Evolutionary conservation across 805 yeast species (phyloP), one percentile per base, ranked within the genome.

Genomic region (Maudiozyma barnettii): DNA sequence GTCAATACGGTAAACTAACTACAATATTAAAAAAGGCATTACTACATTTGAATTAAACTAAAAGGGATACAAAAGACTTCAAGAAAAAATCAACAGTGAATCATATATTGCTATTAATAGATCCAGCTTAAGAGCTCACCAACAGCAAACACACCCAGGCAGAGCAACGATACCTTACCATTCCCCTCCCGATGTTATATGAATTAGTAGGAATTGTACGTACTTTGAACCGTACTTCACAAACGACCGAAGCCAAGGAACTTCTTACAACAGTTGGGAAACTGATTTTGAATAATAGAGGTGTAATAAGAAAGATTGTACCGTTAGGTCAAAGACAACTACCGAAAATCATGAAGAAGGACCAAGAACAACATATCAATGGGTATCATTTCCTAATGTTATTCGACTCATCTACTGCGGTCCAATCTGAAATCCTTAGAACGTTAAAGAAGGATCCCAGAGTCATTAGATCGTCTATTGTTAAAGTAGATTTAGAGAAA

Each of bases 171-270:
- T n/a, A n/a, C n/a, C n/a, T 5, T 13, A 37, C 22, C 6, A 14
- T 19, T 5, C 23, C 30, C 30, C 30, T 12, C 30, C 30, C 7
- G 7, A 90, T 90, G 98, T 76, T 87, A 49, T 90, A 90, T 72
- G 97, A 90, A 72, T 71, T 91, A 39, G 77, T 88, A 51, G 95
- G 95, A 41, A 84, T 89, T 51, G 89, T 95, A 7, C 86, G 97
- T 69, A 82, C 82, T 30, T 65, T 79, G 9, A 80, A 81, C 51
- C 81, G 84, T 4, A 59, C 67, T 43, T 66, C 69, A 18, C 74
- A 73, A 14, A 70, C 73, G 35, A 60, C 70, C 6, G 91, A 84
- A 54, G 88, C 89, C 14, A 79, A 78, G 54, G 84, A 81, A 62
- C 60, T 63, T 36, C 74, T 76, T 20, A 69, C 75, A 6, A 87